Base-by-base conservation (phyloP, 345 rosid genomes). In the Syzygium jambos region DNA sequence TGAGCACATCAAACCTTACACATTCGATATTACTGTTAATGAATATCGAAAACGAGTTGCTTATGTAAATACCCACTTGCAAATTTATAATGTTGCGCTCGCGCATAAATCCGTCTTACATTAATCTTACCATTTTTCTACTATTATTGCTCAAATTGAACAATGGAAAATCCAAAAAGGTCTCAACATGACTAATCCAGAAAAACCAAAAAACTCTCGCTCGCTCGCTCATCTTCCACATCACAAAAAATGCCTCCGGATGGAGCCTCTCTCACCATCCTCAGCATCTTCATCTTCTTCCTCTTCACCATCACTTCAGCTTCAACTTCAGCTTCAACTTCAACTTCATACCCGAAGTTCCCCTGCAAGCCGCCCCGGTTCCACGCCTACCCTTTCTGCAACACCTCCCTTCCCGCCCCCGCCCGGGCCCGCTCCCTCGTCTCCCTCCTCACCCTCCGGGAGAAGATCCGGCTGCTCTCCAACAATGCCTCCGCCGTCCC, bases 401-500 rank as follows among this genome's bases (percentile, higher is more conserved):
- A 96, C 86, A 85, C 90, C 89, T 94, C 99, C 85, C 85, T 95
- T 51, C 85, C 98, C 46, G 65, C 87, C 84, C 52, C 84, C 23
- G 73, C 88, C 29, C 90, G 99, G 88, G 97, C 96, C 55, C 89
- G 87, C 61, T 95, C 98, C 84, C 96, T 97, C 77, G 88, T 95
- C 87, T 93, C 98, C 29, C 94, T 90, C 89, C 93, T 95, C 11
- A 95, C 96, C 52, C 98, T 96, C 89, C 89, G 85, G 38, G 99
- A 97, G 90, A 97, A 96, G 89, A 92, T 95, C 92, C 77, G 68
- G 14, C 97, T 91, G 83, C 96, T 97, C 82, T 91, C 98, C 80
- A 90, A 93, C 89, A 94, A 94, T 87, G 97, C 96, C 38, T 93
- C 97, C 23, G 91, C 93, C 11, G 86, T 96, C 34, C 96, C 98